A percentile compares a stretch with the other conserved stretches of the same genome.
These are phyloP conservation scores for Monosporozyma unispora DNA, from an alignment of 805 yeast genomes.

Conservation along the genomic window DNA sequence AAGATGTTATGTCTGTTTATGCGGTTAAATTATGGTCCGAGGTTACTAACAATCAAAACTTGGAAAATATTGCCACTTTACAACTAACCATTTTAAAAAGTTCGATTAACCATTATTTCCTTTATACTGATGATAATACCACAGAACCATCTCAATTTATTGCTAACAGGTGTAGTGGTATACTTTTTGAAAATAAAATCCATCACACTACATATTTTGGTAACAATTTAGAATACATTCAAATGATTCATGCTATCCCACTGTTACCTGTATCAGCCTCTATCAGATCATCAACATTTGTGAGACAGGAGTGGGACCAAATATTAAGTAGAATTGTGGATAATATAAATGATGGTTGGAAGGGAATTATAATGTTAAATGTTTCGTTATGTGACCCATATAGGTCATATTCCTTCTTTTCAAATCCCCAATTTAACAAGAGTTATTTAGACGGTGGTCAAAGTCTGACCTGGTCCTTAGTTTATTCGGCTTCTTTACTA, in stretches of 20 bases:
- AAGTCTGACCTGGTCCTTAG: constrained; percentile 77
- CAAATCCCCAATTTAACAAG: constrained; percentile 43
- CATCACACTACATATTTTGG: constrained; percentile 74
- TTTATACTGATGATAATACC: constrained; percentile 43
- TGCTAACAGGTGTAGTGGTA: constrained; percentile 63
- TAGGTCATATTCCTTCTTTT: constrained; percentile 53
- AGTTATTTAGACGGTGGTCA: constrained; percentile 71
- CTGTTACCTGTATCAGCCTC: constrained; percentile 57
- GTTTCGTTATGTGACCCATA: constrained; percentile 65
- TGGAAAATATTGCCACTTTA: constrained; percentile 48
- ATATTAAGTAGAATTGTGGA: constrained; percentile 39
- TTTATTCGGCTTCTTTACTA: constrained; percentile 47
- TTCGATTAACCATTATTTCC: constrained; percentile 47
- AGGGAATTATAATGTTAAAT: constrained; percentile 63
- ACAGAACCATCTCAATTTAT: constrained; percentile 49
- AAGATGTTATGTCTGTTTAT: constrained; percentile 63
- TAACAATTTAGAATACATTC: constrained; percentile 60
- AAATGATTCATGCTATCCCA: constrained; percentile 73
- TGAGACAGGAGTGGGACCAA: constrained; percentile 54
- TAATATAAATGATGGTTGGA: constrained; percentile 58
- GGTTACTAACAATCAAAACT: constrained; percentile 41
- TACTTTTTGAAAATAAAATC: constrained; percentile 60
- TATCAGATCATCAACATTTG: constrained; percentile 46
- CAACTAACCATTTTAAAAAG: constrained; percentile 52
- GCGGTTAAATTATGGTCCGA: constrained; percentile 60